Evolutionary conservation across 306 rosid genomes (phyloP), one percentile per base, ranked within the genome.

Genomic region (Corylus americana): DNA sequence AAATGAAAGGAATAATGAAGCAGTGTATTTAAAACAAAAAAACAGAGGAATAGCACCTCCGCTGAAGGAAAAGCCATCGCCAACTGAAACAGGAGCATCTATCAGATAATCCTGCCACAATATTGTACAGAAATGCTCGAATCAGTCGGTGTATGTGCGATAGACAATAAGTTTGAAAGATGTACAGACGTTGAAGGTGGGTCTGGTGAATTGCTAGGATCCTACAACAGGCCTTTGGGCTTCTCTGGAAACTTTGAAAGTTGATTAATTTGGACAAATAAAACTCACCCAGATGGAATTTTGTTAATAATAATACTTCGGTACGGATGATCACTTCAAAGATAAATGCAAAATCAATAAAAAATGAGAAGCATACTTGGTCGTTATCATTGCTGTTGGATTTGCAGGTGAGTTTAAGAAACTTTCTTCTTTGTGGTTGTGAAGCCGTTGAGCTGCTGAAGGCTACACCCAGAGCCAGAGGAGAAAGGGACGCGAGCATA

Each of bases 61-160:
- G 64, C 90, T 87, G 77, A 93, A 93, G 61, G 97, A 92, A 78
- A 93, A 93, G 31, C 98, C 98, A 85, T 92, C 97, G 18, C 98
- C 98, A 64, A 70, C 85, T 5, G 91, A 86, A 61, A 82, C 91
- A 20, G 93, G 96, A 78, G 98, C 98, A 74, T 92, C 97, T 18
- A 93, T 82, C 35, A 92, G 86, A 85, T 92, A 90, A 84, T 90
- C 92, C 95, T 93, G 80, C 61, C 76, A 55, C 27, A 67, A 70
- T 11, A 59, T 22, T 9, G 14, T 10, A 17, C 31, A 59, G 35
- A 59, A 59, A 20, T 59, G 13, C 16, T 22, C 66, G 35, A 59
- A 59, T 59, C 66, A 59, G 66, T 22, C 25, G 1, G 10, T 59
- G 35, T 3, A 25, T 58, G 31, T 2, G 9, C 22, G 37, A 37